phyloP scores from a whole-genome alignment of 192 early-diverging fungal genomes.

The Coemansia sp. region DNA sequence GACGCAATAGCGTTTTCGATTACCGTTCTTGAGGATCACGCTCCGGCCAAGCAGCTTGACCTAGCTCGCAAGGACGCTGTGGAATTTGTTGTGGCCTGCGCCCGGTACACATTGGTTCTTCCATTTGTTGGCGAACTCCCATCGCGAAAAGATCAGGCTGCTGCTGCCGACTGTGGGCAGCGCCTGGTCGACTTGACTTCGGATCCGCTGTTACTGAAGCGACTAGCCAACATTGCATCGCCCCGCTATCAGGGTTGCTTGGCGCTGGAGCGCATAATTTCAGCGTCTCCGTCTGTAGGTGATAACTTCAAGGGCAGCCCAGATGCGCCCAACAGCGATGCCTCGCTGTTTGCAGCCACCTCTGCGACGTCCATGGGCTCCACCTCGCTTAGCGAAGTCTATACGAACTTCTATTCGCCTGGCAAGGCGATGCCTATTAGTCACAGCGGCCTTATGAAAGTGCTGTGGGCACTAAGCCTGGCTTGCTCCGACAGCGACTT shows the following conservation, averaged over 20 bases:
- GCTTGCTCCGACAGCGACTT: slow-evolving; percentile 26
- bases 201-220: slow-evolving; percentile 31
- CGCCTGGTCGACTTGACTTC: slow-evolving; percentile 21
- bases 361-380: slow-evolving; percentile 14
- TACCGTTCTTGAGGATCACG: slow-evolving; percentile 28
- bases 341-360: slow-evolving; percentile 18
- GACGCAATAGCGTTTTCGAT: slow-evolving; percentile 40
- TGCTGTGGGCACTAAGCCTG: slow-evolving; percentile 51
- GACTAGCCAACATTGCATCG: slow-evolving; percentile 43
- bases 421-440: slow-evolving; percentile 17
- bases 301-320: slow-evolving; percentile 26
- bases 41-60: slow-evolving; percentile 19
- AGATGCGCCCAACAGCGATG: slow-evolving; percentile 4
- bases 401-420: slow-evolving; percentile 4
- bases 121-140: slow-evolving; percentile 17
- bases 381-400: slow-evolving; percentile 24
- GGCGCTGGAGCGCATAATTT: slow-evolving; percentile 40
- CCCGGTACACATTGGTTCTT: slow-evolving; percentile 30
- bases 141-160: not conserved
- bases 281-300: slow-evolving; percentile 23
- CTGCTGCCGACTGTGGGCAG: slow-evolving; percentile 6
- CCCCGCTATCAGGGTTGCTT: slow-evolving; percentile 44
- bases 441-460: slow-evolving; percentile 22
- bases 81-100: slow-evolving; percentile 46
- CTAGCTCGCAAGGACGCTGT: slow-evolving; percentile 37